These are phyloP conservation scores for Lipomyces japonicus DNA, from an alignment of 805 yeast species.

Conservation along the genomic window DNA sequence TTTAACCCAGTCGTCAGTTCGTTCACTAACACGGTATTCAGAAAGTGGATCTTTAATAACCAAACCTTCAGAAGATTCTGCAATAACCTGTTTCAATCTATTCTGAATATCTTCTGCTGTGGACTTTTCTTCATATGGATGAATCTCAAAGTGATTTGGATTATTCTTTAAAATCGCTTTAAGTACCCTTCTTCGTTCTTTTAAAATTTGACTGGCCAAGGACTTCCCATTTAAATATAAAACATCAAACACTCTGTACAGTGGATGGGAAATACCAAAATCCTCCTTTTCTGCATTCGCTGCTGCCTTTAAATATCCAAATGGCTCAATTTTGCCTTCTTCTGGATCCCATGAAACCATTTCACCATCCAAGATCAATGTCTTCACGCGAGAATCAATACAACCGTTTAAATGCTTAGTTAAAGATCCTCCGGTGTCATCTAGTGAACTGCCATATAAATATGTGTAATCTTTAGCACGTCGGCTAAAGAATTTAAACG, in stretches of 20 bases:
- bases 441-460: slow-evolving; percentile 56
- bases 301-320: slow-evolving; percentile 71
- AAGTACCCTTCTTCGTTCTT: slow-evolving; percentile 54
- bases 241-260: slow-evolving; percentile 63
- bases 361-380: slow-evolving; percentile 76
- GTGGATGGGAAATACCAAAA: slow-evolving; percentile 32
- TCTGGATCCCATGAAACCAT: slow-evolving; percentile 80
- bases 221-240: slow-evolving; percentile 64
- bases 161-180: slow-evolving; percentile 40
- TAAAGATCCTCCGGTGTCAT: slow-evolving; percentile 47
- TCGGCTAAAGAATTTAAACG: slow-evolving; percentile 56
- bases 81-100: slow-evolving; percentile 57
- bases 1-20: slow-evolving; percentile 74
- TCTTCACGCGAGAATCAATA: slow-evolving; percentile 37
- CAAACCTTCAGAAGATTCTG: slow-evolving; percentile 66
- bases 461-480: slow-evolving; percentile 69
- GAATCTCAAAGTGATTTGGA: slow-evolving; percentile 26
- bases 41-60: slow-evolving; percentile 64
- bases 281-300: slow-evolving; percentile 54
- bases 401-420: slow-evolving; percentile 49
- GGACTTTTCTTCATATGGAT: slow-evolving; percentile 40
- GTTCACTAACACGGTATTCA: slow-evolving; percentile 56
- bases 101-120: slow-evolving; percentile 52
- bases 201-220: slow-evolving; percentile 52
- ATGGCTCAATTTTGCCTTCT: slow-evolving; percentile 57